Evolutionary conservation across 352 stramenopile species (phyloP), one percentile per base, ranked within the genome.

Genomic region (Pythium vanterpoolii): DNA sequence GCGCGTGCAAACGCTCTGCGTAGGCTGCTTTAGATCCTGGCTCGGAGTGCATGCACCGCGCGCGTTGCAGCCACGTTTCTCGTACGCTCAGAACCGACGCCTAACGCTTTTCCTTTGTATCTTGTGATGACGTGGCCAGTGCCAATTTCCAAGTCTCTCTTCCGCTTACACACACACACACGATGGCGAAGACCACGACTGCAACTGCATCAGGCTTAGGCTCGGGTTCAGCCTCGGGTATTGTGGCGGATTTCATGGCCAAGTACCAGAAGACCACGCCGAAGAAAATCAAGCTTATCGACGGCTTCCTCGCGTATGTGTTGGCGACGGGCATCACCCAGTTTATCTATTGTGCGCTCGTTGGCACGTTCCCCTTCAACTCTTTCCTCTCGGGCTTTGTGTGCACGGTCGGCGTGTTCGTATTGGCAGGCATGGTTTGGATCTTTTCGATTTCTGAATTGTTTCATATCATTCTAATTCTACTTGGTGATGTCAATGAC

Each of bases 351-450:
- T 96, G 87, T 73, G 50, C 77, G 56, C 71, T 96, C 44, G 88
- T 97, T 14, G 89, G 89, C 52, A 96, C 73, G 31, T 97, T 96
- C 73, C 89, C 89, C 24, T 97, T 97, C 76, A 97, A 97, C 72
- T 97, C 89, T 64, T 97, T 97, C 69, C 74, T 97, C 34, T 88
- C 89, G 18, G 87, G 87, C 58, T 95, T 97, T 54, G 79, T 96
- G 30, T 96, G 84, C 74, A 93, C 85, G 19, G 83, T 97, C 31
- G 89, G 89, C 51, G 83, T 93, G 58, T 97, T 97, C 60, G 89
- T 96, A 50, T 71, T 97, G 10, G 89, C 87, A 34, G 87, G 86
- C 95, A 47, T 26, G 78, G 71, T 16, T 44, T 51, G 9, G 27
- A 21, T 51, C 28, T 51, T 36, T 34, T 11, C 18, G 43, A 3